Conservation (phyloP, 768 basidiomycete genomes). For the Rhodotorula paludigena region DNA sequence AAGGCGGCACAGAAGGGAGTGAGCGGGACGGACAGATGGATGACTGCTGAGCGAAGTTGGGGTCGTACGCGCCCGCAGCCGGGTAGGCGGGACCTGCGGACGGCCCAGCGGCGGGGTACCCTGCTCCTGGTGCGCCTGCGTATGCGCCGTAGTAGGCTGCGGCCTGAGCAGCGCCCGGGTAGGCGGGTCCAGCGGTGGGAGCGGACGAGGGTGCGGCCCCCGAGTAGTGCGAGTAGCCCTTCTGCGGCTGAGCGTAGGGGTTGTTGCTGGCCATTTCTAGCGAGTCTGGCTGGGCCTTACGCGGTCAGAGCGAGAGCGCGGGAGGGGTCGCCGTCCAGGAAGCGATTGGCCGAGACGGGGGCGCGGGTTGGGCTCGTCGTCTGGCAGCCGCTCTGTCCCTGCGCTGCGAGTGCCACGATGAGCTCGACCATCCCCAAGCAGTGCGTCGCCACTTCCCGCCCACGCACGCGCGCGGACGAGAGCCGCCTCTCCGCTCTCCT, state of each 20-base stretch:
- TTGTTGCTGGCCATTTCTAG: too few relatives aligned
- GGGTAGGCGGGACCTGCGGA: constrained; percentile 5
- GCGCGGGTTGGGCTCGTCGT: too few relatives aligned
- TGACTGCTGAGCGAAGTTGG: constrained; percentile 16
- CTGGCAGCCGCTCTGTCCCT: too few relatives aligned
- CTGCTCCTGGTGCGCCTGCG: background rate
- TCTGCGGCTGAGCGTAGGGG: constrained; percentile 27
- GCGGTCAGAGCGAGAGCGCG: too few relatives aligned
- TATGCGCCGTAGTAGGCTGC: background rate
- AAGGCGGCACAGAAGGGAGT: constrained; percentile 58
- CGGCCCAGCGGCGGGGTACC: background rate
- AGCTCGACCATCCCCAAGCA: constrained; percentile 20
- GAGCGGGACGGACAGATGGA: constrained; percentile 45
- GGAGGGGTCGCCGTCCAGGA: too few relatives aligned
- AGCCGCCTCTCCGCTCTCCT: background rate
- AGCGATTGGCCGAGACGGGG: too few relatives aligned
- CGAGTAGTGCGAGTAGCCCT: constrained; percentile 6
- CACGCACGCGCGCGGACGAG: background rate
- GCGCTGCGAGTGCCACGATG: too few relatives aligned
- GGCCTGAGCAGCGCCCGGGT: background rate
- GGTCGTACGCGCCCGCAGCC: constrained; percentile 10
- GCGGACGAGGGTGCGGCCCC: background rate
- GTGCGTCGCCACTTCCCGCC: background rate
- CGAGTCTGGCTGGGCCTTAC: too few relatives aligned
- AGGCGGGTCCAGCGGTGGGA: background rate